Percentiles rank a stretch among this genome's conserved stretches.
Evolutionary conservation across 305 asterid genomes (phyloP).

Genomic region (Solanum hybrid): DNA sequence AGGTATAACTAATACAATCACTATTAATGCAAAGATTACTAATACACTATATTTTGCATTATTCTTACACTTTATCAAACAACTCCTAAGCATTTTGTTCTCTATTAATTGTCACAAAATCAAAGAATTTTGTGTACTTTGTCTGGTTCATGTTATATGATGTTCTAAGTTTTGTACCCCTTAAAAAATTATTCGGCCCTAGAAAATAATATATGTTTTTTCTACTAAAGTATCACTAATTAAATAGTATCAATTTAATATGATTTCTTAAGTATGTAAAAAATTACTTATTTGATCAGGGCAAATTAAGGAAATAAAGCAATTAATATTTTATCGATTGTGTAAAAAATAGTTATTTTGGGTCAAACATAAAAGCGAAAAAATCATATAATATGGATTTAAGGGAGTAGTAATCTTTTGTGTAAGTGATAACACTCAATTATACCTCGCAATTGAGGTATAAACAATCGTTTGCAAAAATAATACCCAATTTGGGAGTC

Average conservation of each 20-base stretch:
- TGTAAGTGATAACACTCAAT: background rate
- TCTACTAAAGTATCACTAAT: background rate
- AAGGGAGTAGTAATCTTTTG: background rate
- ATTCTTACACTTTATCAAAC: background rate
- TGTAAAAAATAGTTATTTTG: background rate
- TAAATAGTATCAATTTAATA: background rate
- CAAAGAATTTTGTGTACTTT: background rate
- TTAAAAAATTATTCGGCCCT: background rate
- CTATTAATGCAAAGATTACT: background rate
- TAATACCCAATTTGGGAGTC: background rate
- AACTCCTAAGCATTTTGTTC: background rate
- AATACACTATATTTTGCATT: background rate
- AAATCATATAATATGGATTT: no score
- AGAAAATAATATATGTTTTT: background rate
- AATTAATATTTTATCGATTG: no score
- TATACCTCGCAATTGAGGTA: background rate
- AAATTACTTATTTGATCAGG: background rate
- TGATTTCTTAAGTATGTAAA: background rate
- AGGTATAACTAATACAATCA: background rate
- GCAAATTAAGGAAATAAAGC: background rate
- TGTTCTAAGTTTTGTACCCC: background rate
- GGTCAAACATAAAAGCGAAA: background rate
- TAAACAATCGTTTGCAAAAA: background rate
- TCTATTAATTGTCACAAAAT: background rate
- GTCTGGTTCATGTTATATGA: background rate